Evolutionary conservation across 164 flowering plant species (phyloP), one percentile per base, ranked within the genome.

Genomic region (Umbilicus rupestris): DNA sequence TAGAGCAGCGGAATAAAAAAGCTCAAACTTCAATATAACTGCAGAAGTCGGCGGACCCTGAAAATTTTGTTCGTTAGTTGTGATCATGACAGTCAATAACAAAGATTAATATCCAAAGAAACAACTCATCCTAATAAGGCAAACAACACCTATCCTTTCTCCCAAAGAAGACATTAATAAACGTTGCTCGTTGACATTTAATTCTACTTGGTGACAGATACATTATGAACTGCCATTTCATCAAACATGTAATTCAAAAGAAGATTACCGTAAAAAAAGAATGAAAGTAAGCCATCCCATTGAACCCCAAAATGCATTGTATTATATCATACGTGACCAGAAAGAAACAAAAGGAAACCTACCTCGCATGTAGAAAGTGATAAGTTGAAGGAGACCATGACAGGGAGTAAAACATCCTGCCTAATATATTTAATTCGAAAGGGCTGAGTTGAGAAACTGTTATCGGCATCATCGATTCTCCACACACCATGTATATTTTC

Each of bases 391-490:
- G 99, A 75, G 50, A 92, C 75, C 97, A 95, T 85, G 79, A 87
- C 79, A 63, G 88, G 85, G 49, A 95, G 74, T 69, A 81, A 87
- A 68, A 95, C 78, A 85, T 95, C 97, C 85, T 95, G 99, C 75
- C 92, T 89, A 8, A 94, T 92, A 81, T 95, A 95, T 78, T 83
- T 92, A 66, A 95, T 95, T 72, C 89, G 81, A 68, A 95, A 95
- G 77, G 99, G 97, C 80, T 88, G 97, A 19, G 97, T 85, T 24
- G 77, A 84, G 71, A 95, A 95, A 76, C 97, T 92, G 73, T 92
- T 87, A 69, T 92, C 99, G 7, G 75, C 66, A 74, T 95, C 99
- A 78, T 90, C 87, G 68, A 95, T 92, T 73, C 82, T 92, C 99
- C 99, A 95, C 55, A 86, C 80, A 28, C 90, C 96, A 68, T 57